phyloP scores from a whole-genome alignment of 2,329 filamentous ascomycete species.

The Geosmithia flava region DNA sequence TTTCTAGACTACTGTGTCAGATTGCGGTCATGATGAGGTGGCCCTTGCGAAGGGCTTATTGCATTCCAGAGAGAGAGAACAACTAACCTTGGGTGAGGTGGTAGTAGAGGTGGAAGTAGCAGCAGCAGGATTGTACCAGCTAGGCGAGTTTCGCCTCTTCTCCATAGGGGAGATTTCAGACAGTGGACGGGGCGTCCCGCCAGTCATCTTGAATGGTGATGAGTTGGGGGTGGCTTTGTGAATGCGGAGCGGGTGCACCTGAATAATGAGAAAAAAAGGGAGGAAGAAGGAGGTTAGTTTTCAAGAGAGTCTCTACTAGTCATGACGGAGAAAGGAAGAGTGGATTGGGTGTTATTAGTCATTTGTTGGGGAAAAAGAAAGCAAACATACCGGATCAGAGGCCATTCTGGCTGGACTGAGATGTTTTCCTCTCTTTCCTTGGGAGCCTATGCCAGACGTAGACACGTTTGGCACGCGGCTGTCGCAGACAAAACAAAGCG shows the following conservation, averaged over 20 bases:
- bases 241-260: conserved; percentile 72
- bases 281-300: not conserved
- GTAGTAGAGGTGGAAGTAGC: too few species aligned
- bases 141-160: conserved; percentile 82
- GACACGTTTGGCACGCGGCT: not conserved
- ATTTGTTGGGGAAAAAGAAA: not conserved
- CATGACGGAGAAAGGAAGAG: too few species aligned
- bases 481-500: not conserved
- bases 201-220: conserved; percentile 52
- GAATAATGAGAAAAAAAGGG: conserved; percentile 1
- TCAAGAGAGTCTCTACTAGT: too few species aligned
- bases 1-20: conserved; percentile 35
- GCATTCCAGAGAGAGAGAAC: conserved; percentile 1
- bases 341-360: too few species aligned
- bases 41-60: conserved; percentile 33
- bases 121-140: conserved; percentile 64
- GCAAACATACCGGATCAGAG: conserved; percentile 4
- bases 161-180: conserved; percentile 82
- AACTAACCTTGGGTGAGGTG: conserved; percentile 22
- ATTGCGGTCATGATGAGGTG: conserved; percentile 12
- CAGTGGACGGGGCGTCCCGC: conserved; percentile 58
- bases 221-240: conserved; percentile 51
- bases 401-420: conserved; percentile 3
- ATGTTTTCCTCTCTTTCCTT: not conserved
- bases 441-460: not conserved